phyloP scores from a whole-genome alignment of 768 basidiomycete species.

The Coprinopsis marcescibilis region DNA sequence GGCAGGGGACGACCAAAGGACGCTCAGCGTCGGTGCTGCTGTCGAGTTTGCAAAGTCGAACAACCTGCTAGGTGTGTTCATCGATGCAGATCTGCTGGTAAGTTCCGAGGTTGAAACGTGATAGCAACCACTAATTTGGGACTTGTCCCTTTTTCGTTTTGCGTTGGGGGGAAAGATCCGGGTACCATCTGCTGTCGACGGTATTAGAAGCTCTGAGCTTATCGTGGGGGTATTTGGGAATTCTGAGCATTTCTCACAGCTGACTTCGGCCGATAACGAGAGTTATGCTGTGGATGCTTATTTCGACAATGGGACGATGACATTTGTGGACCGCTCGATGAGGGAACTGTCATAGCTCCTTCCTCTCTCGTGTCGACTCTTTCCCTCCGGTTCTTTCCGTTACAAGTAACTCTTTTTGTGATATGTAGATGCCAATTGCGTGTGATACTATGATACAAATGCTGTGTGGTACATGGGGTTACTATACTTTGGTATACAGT shows the following conservation, averaged over 20 bases:
- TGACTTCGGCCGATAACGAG: constrained; percentile 33
- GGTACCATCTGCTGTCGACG: constrained; percentile 86
- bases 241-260: constrained; percentile 34
- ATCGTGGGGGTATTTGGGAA: constrained; percentile 81
- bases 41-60: constrained; percentile 92
- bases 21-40: constrained; percentile 77
- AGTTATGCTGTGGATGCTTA: constrained; percentile 59
- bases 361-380: background rate
- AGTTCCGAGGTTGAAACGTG: constrained; percentile 21
- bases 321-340: constrained; percentile 59
- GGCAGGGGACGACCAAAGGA: constrained; percentile 37
- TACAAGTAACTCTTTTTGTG: too few relatives aligned
- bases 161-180: constrained; percentile 46
- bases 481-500: constrained; percentile 4
- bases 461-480: background rate
- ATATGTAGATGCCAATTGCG: background rate
- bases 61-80: constrained; percentile 87
- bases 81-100: constrained; percentile 85
- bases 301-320: constrained; percentile 55
- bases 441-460: constrained; percentile 1
- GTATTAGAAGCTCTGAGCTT: constrained; percentile 83
- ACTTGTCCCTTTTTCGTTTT: constrained; percentile 1
- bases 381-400: background rate
- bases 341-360: constrained; percentile 31
- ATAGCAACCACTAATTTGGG: background rate